Conservation (phyloP, 495 filamentous ascomycete genomes). For the Viridothelium virens region DNA sequence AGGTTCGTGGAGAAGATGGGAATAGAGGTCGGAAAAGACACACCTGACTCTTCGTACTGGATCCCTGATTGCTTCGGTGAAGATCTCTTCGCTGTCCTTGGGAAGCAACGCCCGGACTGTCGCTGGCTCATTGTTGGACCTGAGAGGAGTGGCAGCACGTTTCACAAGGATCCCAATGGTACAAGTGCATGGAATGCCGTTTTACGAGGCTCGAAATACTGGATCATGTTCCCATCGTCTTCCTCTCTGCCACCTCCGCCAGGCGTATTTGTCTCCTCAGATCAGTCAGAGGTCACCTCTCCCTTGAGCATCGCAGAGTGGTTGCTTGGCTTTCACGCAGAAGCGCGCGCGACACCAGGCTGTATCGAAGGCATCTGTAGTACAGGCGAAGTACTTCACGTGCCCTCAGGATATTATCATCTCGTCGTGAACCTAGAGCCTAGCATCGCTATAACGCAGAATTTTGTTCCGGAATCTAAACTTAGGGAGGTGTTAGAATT, state of each 20-base stretch:
- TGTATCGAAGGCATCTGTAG: constrained; percentile 83
- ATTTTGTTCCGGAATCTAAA: constrained; percentile 80
- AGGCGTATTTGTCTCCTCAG: constrained; percentile 83
- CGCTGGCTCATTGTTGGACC: constrained; percentile 94
- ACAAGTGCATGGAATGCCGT: constrained; percentile 95
- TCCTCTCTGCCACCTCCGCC: constrained; percentile 60
- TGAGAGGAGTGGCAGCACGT: constrained; percentile 82
- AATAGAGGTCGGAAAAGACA: constrained; percentile 49
- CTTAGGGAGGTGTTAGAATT: constrained; percentile 71
- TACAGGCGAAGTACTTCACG: constrained; percentile 85
- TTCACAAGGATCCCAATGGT: constrained; percentile 79
- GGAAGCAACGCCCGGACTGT: constrained; percentile 71
- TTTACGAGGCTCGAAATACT: constrained; percentile 86
- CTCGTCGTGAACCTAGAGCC: constrained; percentile 81
- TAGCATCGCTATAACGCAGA: constrained; percentile 87
- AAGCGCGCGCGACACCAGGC: constrained; percentile 67
- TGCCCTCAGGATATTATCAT: constrained; percentile 95
- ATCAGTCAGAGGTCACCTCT: constrained; percentile 89
- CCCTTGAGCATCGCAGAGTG: constrained; percentile 95
- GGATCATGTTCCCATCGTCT: constrained; percentile 85
- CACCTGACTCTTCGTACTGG: constrained; percentile 59
- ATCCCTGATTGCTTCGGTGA: constrained; percentile 80
- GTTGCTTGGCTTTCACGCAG: constrained; percentile 83
- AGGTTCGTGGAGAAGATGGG: constrained; percentile 83
- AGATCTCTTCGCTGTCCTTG: constrained; percentile 80